Evolutionary conservation across 768 basidiomycete genomes (phyloP).

Genomic region (Boletus edulis): DNA sequence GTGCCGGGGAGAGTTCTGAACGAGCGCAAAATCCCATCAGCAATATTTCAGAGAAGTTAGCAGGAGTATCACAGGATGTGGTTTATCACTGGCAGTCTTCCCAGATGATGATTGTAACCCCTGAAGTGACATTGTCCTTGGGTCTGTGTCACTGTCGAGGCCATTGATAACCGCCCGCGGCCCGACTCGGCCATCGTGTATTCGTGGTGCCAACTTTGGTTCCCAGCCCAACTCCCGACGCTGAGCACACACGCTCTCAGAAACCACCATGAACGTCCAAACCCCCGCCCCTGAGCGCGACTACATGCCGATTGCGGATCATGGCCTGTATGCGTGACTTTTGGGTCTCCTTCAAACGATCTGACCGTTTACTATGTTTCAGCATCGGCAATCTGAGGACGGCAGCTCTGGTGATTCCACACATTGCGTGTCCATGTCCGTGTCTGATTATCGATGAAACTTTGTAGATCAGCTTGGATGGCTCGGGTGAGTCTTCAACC

Average conservation of each 20-base stretch:
- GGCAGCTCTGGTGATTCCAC: slow-evolving; percentile 58
- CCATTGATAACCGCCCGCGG: background rate
- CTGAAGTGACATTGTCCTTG: background rate
- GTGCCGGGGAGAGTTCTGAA: no score
- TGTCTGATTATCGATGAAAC: slow-evolving; percentile 3
- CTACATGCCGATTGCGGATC: slow-evolving; percentile 75
- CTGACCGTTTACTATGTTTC: slow-evolving; percentile 7
- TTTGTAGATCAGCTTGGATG: slow-evolving; percentile 67
- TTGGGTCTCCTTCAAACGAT: background rate
- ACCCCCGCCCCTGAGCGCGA: slow-evolving; percentile 55
- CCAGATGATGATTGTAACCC: no score
- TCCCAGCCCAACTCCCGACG: background rate
- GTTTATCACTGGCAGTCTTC: no score
- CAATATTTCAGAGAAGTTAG: no score
- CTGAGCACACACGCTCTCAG: background rate
- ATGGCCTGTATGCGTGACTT: slow-evolving; percentile 60
- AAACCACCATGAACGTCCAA: slow-evolving; percentile 45
- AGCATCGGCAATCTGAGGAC: slow-evolving; percentile 86
- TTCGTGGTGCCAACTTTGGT: slow-evolving; percentile 6
- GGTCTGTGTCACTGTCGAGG: background rate
- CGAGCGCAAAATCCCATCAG: no score
- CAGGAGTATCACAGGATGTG: no score
- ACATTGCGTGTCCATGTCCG: background rate
- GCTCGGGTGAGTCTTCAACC: slow-evolving; percentile 57
- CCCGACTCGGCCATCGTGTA: slow-evolving; percentile 1